A percentile compares a stretch with the other conserved stretches of the same genome.
These are phyloP conservation scores for Ceratobasidium theobromae DNA, from an alignment of 1,284 basidiomycete genomes.

Conservation along the genomic window DNA sequence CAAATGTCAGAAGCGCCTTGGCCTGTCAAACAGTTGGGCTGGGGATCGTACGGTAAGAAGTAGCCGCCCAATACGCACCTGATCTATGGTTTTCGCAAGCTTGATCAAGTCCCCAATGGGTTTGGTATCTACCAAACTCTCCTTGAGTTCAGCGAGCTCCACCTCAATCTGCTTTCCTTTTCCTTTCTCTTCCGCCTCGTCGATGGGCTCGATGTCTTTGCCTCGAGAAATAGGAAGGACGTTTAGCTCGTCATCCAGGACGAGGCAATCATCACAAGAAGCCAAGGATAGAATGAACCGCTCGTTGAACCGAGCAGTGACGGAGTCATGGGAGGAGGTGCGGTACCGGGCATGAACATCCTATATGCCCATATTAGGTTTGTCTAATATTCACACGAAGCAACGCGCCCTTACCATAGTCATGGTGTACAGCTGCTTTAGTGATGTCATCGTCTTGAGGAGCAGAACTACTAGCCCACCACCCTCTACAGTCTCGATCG, in stretches of 20 bases:
- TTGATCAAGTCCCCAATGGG: constrained; percentile 89
- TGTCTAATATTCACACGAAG: not conserved
- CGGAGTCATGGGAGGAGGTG: constrained; percentile 86
- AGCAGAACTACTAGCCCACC: constrained; percentile 92
- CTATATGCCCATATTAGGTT: constrained; percentile 46
- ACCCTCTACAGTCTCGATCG: constrained; percentile 98
- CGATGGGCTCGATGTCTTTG: constrained; percentile 83
- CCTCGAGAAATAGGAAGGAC: constrained; percentile 95
- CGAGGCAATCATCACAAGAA: constrained; percentile 85
- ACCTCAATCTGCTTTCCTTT: constrained; percentile 57
- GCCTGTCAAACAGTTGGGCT: too few relatives aligned
- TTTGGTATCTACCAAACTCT: constrained; percentile 79
- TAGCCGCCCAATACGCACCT: constrained; percentile 60
- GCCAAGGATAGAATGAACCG: constrained; percentile 95
- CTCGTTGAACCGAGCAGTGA: constrained; percentile 96
- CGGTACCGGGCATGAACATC: constrained; percentile 94
- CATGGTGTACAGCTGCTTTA: constrained; percentile 94
- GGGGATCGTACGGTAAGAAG: too few relatives aligned
- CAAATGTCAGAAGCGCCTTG: constrained; percentile 87
- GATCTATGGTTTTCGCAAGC: constrained; percentile 91
- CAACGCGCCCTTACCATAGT: constrained; percentile 82
- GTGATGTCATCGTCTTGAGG: constrained; percentile 92
- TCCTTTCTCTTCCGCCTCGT: constrained; percentile 48
- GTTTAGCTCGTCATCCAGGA: constrained; percentile 97
- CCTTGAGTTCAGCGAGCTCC: constrained; percentile 82